Evolutionary conservation across 164 flowering plant species (phyloP).

Genomic region (Magnolia changhungtana): DNA sequence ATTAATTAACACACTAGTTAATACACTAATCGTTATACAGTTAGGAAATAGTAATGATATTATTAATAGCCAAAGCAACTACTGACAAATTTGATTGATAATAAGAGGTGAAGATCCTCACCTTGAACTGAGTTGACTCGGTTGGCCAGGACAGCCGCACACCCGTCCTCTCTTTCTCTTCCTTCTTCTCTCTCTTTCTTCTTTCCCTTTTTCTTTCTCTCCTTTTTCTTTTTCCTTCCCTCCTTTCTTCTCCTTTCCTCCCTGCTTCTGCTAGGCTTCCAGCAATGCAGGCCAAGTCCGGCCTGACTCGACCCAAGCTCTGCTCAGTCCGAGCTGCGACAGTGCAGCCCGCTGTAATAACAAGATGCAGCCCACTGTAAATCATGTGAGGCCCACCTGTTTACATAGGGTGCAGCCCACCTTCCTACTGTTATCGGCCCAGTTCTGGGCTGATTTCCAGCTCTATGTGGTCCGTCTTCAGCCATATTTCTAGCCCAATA

Average conservation of each 20-base stretch:
- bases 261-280: neutral
- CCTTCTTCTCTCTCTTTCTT: neutral
- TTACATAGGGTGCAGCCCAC: neutral
- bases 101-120: too few relatives aligned
- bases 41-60: too few relatives aligned
- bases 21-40: too few relatives aligned
- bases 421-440: neutral
- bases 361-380: too few relatives aligned
- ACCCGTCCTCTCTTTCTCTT: neutral
- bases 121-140: neutral
- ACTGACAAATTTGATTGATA: too few relatives aligned
- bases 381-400: too few relatives aligned
- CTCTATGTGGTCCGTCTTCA: neutral
- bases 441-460: neutral
- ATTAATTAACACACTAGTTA: too few relatives aligned
- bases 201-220: neutral
- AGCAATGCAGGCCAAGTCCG: too few relatives aligned
- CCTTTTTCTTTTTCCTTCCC: conserved; percentile 4
- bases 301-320: neutral
- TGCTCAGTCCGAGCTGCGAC: too few relatives aligned
- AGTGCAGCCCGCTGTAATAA: too few relatives aligned
- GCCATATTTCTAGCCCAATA: neutral
- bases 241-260: neutral
- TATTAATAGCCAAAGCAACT: too few relatives aligned
- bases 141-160: too few relatives aligned